These are phyloP conservation scores for Microdochium nivale DNA, from an alignment of 2,329 filamentous ascomycete genomes.

Conservation along the genomic window DNA sequence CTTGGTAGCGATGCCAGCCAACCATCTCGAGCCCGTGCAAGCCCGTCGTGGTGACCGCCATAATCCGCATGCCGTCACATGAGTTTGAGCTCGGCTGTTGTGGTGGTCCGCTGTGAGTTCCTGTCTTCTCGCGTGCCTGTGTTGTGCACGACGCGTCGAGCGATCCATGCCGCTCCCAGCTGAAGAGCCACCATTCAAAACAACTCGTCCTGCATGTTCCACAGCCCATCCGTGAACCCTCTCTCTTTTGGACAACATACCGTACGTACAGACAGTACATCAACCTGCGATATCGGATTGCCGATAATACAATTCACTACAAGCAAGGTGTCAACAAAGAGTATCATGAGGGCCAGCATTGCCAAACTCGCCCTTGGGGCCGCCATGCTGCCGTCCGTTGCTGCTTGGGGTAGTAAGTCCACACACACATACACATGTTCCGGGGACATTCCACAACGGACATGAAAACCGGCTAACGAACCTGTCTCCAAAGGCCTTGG, in stretches of 20 bases:
- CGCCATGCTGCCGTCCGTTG: constrained; percentile 21
- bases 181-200: too few species aligned
- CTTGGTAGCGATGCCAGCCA: background rate
- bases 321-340: background rate
- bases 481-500: constrained; percentile 35
- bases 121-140: background rate
- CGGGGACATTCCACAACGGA: background rate
- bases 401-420: constrained; percentile 33
- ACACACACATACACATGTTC: background rate
- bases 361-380: constrained; percentile 16
- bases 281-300: too few species aligned
- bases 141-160: too few species aligned
- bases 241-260: too few species aligned
- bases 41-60: background rate
- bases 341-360: constrained; percentile 20
- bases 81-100: background rate
- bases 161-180: too few species aligned
- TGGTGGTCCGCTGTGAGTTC: background rate
- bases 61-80: background rate
- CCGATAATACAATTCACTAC: too few species aligned
- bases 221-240: too few species aligned
- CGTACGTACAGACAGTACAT: too few species aligned
- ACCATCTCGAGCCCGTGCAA: background rate
- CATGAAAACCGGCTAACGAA: background rate
- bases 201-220: too few species aligned